Conservation (phyloP, 805 yeast species). For the Jamesozyma hellenica region DNA sequence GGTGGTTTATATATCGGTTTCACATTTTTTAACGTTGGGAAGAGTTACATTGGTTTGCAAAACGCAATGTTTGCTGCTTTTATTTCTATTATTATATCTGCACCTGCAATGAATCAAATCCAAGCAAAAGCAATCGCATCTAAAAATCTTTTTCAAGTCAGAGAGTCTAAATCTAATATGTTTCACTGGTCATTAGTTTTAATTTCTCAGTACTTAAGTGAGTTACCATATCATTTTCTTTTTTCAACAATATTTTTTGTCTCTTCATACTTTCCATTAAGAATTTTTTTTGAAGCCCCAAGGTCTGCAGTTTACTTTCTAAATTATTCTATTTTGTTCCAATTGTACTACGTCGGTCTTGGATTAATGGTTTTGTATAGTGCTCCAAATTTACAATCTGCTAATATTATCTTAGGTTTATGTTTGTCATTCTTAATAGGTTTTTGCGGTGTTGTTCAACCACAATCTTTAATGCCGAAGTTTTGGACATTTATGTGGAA, state of each 20-base stretch:
- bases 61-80: conserved; percentile 54
- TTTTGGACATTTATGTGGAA: conserved; percentile 41
- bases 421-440: conserved; percentile 41
- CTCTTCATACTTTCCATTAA: conserved; percentile 41
- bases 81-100: conserved; percentile 43
- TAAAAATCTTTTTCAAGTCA: conserved; percentile 33
- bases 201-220: conserved; percentile 28
- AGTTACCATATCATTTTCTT: conserved; percentile 29
- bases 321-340: conserved; percentile 41
- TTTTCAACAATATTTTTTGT: conserved; percentile 31
- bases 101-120: conserved; percentile 43
- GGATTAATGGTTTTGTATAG: conserved; percentile 43
- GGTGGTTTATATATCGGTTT: conserved; percentile 58
- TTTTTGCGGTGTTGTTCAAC: conserved; percentile 46
- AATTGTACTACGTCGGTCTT: conserved; percentile 40
- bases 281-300: conserved; percentile 34
- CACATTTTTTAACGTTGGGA: conserved; percentile 50
- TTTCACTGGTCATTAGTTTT: conserved; percentile 34
- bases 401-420: conserved; percentile 36
- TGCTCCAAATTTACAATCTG: conserved; percentile 37
- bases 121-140: conserved; percentile 31
- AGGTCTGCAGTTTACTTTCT: conserved; percentile 44
- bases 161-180: conserved; percentile 34
- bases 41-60: conserved; percentile 53
- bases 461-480: conserved; percentile 34